Percentiles rank a stretch among this genome's conserved stretches.
These are phyloP conservation scores for Aspergillus brasiliensis DNA, from an alignment of 2,329 filamentous ascomycete genomes.

Conservation along the genomic window DNA sequence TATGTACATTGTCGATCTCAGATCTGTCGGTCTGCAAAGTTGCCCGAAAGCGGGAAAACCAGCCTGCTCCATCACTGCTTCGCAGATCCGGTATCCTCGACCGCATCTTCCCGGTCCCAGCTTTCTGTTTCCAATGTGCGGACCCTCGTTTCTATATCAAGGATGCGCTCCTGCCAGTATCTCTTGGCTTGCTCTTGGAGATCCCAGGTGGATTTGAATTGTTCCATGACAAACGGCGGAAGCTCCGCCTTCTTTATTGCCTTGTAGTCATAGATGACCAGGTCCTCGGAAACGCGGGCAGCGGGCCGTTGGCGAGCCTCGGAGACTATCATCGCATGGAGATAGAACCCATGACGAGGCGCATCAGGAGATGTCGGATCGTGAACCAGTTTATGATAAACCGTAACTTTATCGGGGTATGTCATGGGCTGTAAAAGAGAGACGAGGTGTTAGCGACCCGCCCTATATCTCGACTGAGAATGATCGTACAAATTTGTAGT, in stretches of 20 bases:
- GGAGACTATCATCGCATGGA: slow-evolving; percentile 70
- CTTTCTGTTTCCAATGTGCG: slow-evolving; percentile 67
- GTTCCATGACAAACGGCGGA: slow-evolving; percentile 62
- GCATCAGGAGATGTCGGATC: slow-evolving; percentile 47
- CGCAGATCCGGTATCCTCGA: slow-evolving; percentile 66
- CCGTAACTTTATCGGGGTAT: slow-evolving; percentile 78
- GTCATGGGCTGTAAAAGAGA: slow-evolving; percentile 67
- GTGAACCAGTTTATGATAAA: slow-evolving; percentile 73
- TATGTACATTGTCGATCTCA: neutral
- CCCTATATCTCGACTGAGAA: neutral
- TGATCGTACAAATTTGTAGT: slow-evolving; percentile 80
- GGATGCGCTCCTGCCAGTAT: slow-evolving; percentile 56
- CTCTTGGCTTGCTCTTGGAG: slow-evolving; percentile 63
- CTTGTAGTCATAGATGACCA: slow-evolving; percentile 76
- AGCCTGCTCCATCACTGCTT: slow-evolving; percentile 14
- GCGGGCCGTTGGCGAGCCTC: slow-evolving; percentile 72
- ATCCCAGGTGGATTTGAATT: slow-evolving; percentile 61
- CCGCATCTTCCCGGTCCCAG: slow-evolving; percentile 72
- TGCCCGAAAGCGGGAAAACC: neutral
- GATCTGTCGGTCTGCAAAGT: neutral
- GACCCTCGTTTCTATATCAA: slow-evolving; percentile 60
- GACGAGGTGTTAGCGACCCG: slow-evolving; percentile 9
- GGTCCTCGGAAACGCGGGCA: slow-evolving; percentile 74
- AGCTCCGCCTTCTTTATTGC: slow-evolving; percentile 58
- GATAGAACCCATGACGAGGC: slow-evolving; percentile 37